Evolutionary conservation across 2,329 filamentous ascomycete genomes (phyloP), one percentile per base, ranked within the genome.

Genomic region (Venturia aucupariae): DNA sequence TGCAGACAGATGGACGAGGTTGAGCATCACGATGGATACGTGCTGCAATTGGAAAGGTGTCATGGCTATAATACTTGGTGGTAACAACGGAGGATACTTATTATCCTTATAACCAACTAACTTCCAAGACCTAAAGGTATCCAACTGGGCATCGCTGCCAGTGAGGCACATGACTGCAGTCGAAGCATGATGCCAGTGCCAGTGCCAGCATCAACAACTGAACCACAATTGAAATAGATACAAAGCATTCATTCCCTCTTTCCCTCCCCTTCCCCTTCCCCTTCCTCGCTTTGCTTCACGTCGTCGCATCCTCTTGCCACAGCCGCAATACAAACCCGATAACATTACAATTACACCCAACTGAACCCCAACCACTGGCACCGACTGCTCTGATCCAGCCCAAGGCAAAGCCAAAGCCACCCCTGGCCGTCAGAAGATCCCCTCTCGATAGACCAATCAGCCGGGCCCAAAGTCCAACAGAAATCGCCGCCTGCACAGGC

Each of bases 371-470:
- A n/a, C 42, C 42, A 46, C 42, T 46, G 42, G 5, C 32, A 35
- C 4, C 32, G 4, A 35, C 32, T 38, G 35, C 35, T 42, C 41
- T 42, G 41, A 42, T 19, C 19, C 42, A n/a, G 42, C 4, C 22
- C 44, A 22, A 32, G 48, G 24, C 48, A 22, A 55, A 57, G 27
- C 27, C 27, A 32, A 22, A 32, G 51, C 51, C 24, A 19, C 51
- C 51, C 51, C 51, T 57, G 51, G 51, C 30, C 51, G 51, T 55
- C 51, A 55, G 51, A 55, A 55, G 51, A 55, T 55, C 51, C 51
- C 51, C 51, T n/a, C 51, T 35, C 51, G 27, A 17, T 7, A 19
- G 27, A 32, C 51, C 51, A 55, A 55, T 48, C 44, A 48, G 44
- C 22, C 44, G 6, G 19, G 5, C 27, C 27, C 4, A 55, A 55